phyloP scores from a whole-genome alignment of 2,329 filamentous ascomycete species.

The Colletotrichum spinosum region DNA sequence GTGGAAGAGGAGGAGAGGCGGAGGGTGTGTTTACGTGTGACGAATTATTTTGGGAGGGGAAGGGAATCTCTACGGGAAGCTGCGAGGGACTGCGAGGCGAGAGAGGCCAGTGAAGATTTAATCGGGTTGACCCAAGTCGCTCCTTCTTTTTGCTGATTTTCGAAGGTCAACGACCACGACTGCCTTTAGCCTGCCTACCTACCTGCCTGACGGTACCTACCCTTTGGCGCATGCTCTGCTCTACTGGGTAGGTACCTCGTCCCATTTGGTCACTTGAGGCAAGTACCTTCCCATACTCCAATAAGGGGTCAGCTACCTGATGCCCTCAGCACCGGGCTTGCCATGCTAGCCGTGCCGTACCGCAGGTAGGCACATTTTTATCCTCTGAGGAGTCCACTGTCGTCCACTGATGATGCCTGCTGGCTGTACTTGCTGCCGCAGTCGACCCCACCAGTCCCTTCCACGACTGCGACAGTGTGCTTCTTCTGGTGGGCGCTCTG shows the following conservation, averaged over 20 bases:
- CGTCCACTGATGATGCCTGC: constrained; percentile 21
- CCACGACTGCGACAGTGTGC: constrained; percentile 1
- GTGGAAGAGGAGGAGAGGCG: constrained; percentile 34
- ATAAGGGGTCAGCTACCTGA: too few species aligned
- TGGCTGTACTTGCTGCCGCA: constrained; percentile 31
- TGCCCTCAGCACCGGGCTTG: too few species aligned
- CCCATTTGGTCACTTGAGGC: too few species aligned
- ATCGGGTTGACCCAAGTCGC: constrained; percentile 32
- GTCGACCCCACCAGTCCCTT: constrained; percentile 32
- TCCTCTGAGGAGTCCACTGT: not conserved
- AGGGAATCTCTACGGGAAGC: constrained; percentile 31
- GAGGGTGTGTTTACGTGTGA: constrained; percentile 38
- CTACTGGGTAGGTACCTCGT: too few species aligned
- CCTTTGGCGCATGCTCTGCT: too few species aligned
- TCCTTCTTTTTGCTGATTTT: constrained; percentile 28
- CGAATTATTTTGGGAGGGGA: constrained; percentile 37
- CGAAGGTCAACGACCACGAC: constrained; percentile 12
- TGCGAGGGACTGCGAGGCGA: constrained; percentile 6
- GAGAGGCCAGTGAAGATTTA: constrained; percentile 36
- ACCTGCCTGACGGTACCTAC: not conserved
- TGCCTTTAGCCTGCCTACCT: constrained; percentile 12
- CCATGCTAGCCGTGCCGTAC: not conserved
- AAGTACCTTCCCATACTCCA: too few species aligned
- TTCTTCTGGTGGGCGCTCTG: constrained; percentile 10
- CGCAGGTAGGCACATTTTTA: constrained; percentile 1